These are phyloP conservation scores for Pseudopithomyces maydicus DNA, from an alignment of 2,329 filamentous ascomycete genomes.

Conservation along the genomic window DNA sequence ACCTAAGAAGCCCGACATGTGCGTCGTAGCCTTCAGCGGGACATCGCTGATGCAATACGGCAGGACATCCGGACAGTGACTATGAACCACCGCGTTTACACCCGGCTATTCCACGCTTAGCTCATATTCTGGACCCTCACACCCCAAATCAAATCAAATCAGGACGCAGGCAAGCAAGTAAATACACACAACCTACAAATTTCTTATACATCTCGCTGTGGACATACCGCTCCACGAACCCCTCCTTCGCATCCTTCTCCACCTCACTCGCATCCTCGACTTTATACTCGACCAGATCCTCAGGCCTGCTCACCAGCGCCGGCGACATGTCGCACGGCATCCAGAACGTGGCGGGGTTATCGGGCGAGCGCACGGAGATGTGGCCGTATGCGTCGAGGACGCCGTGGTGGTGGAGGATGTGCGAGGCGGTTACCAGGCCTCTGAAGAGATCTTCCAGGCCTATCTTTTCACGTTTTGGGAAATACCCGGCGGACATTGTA, in stretches of 20 bases:
- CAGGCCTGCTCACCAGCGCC: conserved; percentile 47
- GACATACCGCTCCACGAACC: conserved; percentile 52
- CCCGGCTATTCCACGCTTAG: too few species aligned
- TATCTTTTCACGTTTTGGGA: conserved; percentile 45
- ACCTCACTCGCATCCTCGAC: conserved; percentile 47
- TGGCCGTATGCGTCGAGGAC: conserved; percentile 62
- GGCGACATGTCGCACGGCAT: conserved; percentile 51
- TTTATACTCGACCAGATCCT: conserved; percentile 52
- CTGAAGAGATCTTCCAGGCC: conserved; percentile 45
- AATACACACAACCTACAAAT: too few species aligned
- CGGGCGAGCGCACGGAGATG: conserved; percentile 58
- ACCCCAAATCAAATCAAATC: too few species aligned
- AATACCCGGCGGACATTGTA: conserved; percentile 43
- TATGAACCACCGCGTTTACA: conserved; percentile 52
- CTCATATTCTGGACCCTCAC: too few species aligned
- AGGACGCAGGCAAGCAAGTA: too few species aligned
- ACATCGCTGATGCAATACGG: conserved; percentile 50
- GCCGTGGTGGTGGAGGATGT: conserved; percentile 58
- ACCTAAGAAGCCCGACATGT: conserved; percentile 53
- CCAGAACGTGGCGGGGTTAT: conserved; percentile 53
- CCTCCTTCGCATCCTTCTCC: conserved; percentile 38
- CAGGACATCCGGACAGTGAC: conserved; percentile 49
- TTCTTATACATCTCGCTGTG: conserved; percentile 54
- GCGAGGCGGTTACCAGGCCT: conserved; percentile 53
- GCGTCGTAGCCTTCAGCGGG: conserved; percentile 44